Conservation (phyloP, 1,284 basidiomycete species). For the Farysia itapuensis region DNA sequence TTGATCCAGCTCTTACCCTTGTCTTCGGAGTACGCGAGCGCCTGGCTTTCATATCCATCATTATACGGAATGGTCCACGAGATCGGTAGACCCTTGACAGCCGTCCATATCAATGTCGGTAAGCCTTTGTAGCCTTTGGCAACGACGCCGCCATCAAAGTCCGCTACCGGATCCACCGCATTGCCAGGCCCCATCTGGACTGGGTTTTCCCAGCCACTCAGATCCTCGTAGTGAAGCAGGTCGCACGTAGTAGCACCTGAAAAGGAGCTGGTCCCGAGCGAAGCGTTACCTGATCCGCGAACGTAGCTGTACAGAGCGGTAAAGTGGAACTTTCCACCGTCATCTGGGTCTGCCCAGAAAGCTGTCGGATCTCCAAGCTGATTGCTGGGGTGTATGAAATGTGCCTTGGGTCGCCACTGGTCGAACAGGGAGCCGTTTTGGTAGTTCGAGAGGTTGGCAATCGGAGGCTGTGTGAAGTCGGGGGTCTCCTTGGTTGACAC, state of each 20-base stretch:
- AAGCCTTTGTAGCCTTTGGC: conserved; percentile 19
- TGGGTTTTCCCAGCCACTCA: conserved; percentile 7
- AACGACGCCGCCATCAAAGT: conserved; percentile 24
- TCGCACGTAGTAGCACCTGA: conserved; percentile 16
- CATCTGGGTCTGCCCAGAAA: conserved; percentile 12
- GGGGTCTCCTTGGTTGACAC: conserved; percentile 2
- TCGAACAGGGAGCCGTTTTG: conserved; percentile 19
- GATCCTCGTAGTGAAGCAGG: conserved; percentile 13
- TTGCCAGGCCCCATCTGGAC: conserved; percentile 24
- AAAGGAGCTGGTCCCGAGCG: conserved; percentile 9
- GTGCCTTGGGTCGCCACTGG: conserved; percentile 25
- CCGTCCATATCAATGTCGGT: conserved; percentile 24
- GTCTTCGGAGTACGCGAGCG: conserved; percentile 21
- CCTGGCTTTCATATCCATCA: conserved; percentile 21
- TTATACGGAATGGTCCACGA: conserved; percentile 27
- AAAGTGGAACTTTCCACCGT: conserved; percentile 10
- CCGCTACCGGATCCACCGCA: conserved; percentile 18
- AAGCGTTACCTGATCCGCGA: conserved; percentile 6
- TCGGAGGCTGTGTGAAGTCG: conserved; percentile 17
- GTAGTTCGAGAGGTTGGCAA: conserved; percentile 16
- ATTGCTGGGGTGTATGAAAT: conserved; percentile 30
- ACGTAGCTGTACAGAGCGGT: conserved; percentile 22
- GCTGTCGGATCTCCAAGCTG: conserved; percentile 28
- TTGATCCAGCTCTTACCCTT: conserved; percentile 26
- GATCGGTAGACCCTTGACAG: conserved; percentile 20